These are phyloP conservation scores for Neurospora cerealis DNA, from an alignment of 495 filamentous ascomycete genomes.

Conservation along the genomic window DNA sequence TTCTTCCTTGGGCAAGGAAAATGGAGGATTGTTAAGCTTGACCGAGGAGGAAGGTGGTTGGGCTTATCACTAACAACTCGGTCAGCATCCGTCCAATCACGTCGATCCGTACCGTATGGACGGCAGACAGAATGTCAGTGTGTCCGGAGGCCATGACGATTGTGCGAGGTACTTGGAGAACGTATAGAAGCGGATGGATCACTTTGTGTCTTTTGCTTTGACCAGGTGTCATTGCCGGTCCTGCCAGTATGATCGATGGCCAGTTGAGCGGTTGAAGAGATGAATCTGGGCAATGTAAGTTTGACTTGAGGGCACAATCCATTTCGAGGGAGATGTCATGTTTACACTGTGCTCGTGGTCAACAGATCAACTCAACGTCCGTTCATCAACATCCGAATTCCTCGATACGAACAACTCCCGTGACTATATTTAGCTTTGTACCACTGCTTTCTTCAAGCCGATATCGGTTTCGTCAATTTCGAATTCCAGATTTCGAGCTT, in stretches of 20 bases:
- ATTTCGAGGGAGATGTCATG: background rate
- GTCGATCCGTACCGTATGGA: background rate
- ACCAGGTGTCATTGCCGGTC: background rate
- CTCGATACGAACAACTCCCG: background rate
- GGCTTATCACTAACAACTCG: background rate
- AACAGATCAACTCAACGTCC: background rate
- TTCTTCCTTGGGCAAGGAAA: background rate
- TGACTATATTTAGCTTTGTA: background rate
- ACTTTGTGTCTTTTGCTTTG: background rate
- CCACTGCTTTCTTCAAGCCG: background rate
- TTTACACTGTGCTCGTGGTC: background rate
- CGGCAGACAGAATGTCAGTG: background rate
- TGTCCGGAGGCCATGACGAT: background rate
- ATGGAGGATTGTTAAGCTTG: background rate
- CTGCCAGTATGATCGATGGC: background rate
- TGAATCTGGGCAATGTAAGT: background rate
- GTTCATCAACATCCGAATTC: background rate
- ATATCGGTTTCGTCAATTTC: background rate
- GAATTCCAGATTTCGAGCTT: background rate
- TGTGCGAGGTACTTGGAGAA: background rate
- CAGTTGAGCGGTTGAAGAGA: background rate
- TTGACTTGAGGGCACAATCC: background rate
- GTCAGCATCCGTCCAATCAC: background rate
- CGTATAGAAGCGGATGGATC: background rate
- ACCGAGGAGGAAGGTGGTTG: background rate